These are phyloP conservation scores for Candida silvicultrix DNA, from an alignment of 805 yeast genomes.

Conservation along the genomic window DNA sequence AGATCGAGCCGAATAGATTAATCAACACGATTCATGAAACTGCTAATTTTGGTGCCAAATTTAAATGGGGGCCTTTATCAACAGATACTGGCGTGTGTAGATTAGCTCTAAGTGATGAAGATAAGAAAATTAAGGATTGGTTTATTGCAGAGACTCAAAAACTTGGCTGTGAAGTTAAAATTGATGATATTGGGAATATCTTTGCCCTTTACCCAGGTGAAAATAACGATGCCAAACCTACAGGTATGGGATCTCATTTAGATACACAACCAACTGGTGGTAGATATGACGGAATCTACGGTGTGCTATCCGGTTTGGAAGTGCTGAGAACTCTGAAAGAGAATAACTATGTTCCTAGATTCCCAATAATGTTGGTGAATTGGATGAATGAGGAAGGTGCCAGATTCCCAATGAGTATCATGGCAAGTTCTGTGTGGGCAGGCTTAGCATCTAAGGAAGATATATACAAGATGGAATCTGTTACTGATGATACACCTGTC, in stretches of 20 bases:
- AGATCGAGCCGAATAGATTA: conserved; percentile 35
- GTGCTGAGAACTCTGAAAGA: conserved; percentile 60
- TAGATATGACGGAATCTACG: conserved; percentile 66
- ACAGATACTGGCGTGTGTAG: conserved; percentile 68
- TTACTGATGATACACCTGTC: conserved; percentile 43
- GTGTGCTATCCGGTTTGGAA: conserved; percentile 63
- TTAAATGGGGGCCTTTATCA: conserved; percentile 45
- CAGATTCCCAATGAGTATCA: conserved; percentile 61
- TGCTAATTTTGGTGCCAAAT: conserved; percentile 57
- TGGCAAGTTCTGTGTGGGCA: conserved; percentile 67
- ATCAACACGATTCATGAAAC: conserved; percentile 57
- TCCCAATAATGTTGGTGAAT: conserved; percentile 56
- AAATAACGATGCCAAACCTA: conserved; percentile 40
- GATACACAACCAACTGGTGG: conserved; percentile 82
- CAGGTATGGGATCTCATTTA: conserved; percentile 67
- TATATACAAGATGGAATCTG: conserved; percentile 45
- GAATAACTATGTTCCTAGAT: conserved; percentile 51
- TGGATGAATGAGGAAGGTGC: conserved; percentile 85
- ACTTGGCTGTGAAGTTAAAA: conserved; percentile 50
- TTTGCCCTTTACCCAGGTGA: conserved; percentile 60
- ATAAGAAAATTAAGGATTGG: conserved; percentile 63
- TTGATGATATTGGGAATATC: conserved; percentile 65
- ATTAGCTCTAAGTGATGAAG: conserved; percentile 55
- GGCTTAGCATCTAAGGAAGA: conserved; percentile 40
- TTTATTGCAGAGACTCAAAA: conserved; percentile 42